These are phyloP conservation scores for Taphrina populina DNA, from an alignment of 1,139 yeast species.

Conservation along the genomic window DNA sequence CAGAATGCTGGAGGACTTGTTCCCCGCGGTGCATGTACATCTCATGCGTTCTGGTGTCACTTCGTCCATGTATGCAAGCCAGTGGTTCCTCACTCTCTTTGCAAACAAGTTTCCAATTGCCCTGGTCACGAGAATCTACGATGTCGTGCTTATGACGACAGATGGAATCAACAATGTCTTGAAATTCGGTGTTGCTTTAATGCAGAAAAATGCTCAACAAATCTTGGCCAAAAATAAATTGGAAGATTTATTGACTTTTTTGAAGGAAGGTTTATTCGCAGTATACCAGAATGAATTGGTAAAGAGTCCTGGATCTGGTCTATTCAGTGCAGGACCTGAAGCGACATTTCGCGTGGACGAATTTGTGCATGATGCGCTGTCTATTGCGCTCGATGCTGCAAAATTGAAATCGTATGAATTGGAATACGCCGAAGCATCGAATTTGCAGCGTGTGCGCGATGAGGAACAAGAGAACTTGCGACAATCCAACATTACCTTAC, in stretches of 20 bases:
- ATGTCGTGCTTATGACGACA: constrained; percentile 64
- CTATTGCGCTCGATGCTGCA: constrained; percentile 67
- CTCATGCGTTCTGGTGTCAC: constrained; percentile 78
- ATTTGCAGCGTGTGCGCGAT: constrained; percentile 63
- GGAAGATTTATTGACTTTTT: constrained; percentile 69
- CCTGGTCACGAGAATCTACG: constrained; percentile 78
- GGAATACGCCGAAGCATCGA: constrained; percentile 73
- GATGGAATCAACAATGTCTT: constrained; percentile 85
- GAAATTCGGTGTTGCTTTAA: constrained; percentile 74
- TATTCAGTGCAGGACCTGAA: constrained; percentile 15
- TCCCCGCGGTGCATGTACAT: constrained; percentile 72
- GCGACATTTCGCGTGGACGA: constrained; percentile 52
- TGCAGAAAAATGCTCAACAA: constrained; percentile 62
- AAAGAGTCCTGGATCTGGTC: constrained; percentile 21
- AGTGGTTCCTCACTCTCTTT: constrained; percentile 92
- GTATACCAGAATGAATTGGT: constrained; percentile 53
- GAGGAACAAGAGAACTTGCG: constrained; percentile 68
- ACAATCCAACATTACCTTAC: constrained; percentile 66
- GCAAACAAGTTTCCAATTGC: constrained; percentile 89
- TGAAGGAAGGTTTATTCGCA: constrained; percentile 77
- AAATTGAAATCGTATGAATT: constrained; percentile 64
- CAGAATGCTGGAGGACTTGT: constrained; percentile 65
- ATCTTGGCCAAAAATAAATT: constrained; percentile 60
- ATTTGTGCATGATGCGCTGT: constrained; percentile 77
- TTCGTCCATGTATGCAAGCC: constrained; percentile 91